A percentile compares a stretch with the other conserved stretches of the same genome.
Evolutionary conservation across 164 flowering plant species (phyloP).

Genomic region (Berberis thunbergii): DNA sequence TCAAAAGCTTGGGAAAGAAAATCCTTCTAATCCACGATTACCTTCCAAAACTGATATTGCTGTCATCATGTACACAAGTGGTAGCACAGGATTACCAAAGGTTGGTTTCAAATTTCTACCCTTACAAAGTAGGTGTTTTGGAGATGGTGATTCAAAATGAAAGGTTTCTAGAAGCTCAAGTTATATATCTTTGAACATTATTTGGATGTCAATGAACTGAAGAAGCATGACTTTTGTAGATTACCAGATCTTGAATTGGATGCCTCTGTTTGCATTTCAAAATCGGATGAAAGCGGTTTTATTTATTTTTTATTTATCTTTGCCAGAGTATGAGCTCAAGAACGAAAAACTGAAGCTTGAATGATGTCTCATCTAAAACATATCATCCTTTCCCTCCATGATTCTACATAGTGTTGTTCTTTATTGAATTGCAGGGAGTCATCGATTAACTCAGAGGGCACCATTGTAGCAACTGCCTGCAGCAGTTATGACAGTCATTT

Average conservation of each 20-base stretch:
- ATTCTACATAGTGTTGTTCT: not conserved
- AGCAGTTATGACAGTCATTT: too few relatives aligned
- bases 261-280: too few relatives aligned
- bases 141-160: too few relatives aligned
- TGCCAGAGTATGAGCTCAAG: too few relatives aligned
- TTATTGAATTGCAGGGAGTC: constrained; percentile 65
- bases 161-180: too few relatives aligned
- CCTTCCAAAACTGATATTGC: constrained; percentile 64
- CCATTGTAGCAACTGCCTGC: constrained; percentile 63
- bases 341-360: not conserved
- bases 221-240: too few relatives aligned
- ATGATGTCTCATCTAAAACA: not conserved
- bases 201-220: too few relatives aligned
- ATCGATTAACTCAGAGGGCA: constrained; percentile 93
- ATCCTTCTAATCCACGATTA: constrained; percentile 42
- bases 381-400: not conserved
- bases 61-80: constrained; percentile 94
- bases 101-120: constrained; percentile 23
- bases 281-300: too few relatives aligned
- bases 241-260: too few relatives aligned
- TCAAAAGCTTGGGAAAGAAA: constrained; percentile 56
- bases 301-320: too few relatives aligned
- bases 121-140: too few relatives aligned
- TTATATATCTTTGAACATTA: too few relatives aligned
- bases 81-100: constrained; percentile 95